Percentiles rank a stretch among this genome's conserved stretches.
phyloP scores from a whole-genome alignment of 1,284 basidiomycete genomes.

The Moesziomyces sp. region DNA sequence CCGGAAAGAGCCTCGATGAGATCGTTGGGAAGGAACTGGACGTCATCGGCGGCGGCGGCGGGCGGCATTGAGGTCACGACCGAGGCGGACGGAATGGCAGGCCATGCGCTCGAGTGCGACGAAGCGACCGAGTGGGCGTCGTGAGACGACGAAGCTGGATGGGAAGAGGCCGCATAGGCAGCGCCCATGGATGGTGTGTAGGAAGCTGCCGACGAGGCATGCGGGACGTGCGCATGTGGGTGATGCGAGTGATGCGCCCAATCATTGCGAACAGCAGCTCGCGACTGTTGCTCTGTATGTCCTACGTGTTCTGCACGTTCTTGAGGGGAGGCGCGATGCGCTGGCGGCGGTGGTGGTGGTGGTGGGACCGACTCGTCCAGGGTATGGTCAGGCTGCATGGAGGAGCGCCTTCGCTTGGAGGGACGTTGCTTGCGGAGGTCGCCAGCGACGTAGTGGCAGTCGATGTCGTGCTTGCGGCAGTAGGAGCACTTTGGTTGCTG shows the following conservation, averaged over 20 bases:
- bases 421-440: conserved; percentile 4
- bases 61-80: not conserved
- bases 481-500: conserved; percentile 7
- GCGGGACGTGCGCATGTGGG: no score
- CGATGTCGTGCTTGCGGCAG: conserved; percentile 4
- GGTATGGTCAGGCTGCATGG: not conserved
- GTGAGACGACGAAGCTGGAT: not conserved
- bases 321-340: no score
- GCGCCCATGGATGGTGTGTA: no score
- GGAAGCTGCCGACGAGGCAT: no score
- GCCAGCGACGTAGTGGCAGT: conserved; percentile 2
- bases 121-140: not conserved
- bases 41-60: not conserved
- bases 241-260: no score
- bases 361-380: not conserved
- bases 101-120: not conserved
- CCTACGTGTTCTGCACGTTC: no score
- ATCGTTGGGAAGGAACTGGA: conserved; percentile 6
- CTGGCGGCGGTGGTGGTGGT: not conserved
- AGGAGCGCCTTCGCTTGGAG: conserved; percentile 4
- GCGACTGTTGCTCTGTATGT: not conserved
- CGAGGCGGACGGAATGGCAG: not conserved
- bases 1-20: conserved; percentile 12
- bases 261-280: no score
- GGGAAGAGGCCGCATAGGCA: not conserved